Evolutionary conservation across 768 basidiomycete genomes (phyloP), one percentile per base, ranked within the genome.

Genomic region (Flagelloscypha sp.): DNA sequence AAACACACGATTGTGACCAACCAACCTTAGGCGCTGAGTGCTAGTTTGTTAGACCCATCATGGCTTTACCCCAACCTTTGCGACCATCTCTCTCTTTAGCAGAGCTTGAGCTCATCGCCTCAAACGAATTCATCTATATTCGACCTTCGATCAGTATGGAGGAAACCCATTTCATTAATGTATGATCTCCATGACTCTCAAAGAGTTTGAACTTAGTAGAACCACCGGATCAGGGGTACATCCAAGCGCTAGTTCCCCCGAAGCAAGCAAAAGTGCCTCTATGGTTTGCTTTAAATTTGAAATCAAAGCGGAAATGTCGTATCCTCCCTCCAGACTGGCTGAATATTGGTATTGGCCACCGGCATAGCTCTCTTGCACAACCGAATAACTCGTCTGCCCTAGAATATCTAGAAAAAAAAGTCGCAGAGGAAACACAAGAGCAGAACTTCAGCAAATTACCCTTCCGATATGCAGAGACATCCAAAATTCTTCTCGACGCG

Each of bases 261-360:
- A 72, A 76, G 38, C 84, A 84, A 55, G 70, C 81, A 24, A 72
- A 72, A 45, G 76, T 98, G n/a, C 95, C 95, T 1, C 63, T 98
- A 3, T 99, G 95, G 95, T 81, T 99, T 67, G 95, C 94, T 0
- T 64, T 86, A 3, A 89, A 94, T 51, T 65, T 98, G 33, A 99
- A 99, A 61, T 55, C 80, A 50, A 95, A 97, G 68, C 84, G 86
- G 55, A 93, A 92, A 58, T 97, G 94, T 43, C 79, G 87, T 46
- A 89, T 99, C 33, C 69, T 97, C 10, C 70, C 89, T 1, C 95
- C 95, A 3, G 68, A 72, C 20, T 99, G 95, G 95, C 65, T 99
- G 19, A 76, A 66, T 43, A 74, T 85, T 27, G 89, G 90, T 93
- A 29, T 33, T 22, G 7, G 12, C n/a, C 20, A 6, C 2, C 6